phyloP scores from a whole-genome alignment of 768 basidiomycete species.

The Trametes cubensis region DNA sequence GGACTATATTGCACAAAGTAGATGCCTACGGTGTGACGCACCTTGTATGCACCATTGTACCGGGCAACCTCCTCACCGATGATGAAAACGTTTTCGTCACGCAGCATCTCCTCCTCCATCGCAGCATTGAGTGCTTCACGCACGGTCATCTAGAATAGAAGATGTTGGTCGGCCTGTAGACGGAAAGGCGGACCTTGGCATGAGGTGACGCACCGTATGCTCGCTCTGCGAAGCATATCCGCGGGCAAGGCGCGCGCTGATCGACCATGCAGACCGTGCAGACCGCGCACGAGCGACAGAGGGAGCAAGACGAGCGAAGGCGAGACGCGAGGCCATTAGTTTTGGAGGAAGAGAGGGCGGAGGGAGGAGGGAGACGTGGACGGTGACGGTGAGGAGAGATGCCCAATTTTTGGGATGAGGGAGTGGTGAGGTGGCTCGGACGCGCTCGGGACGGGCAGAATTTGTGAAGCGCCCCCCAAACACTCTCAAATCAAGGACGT shows the following conservation, averaged over 20 bases:
- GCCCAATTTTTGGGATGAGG: slow-evolving; percentile 25
- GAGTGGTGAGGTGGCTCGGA: slow-evolving; percentile 28
- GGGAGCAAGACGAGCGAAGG: slow-evolving; percentile 67
- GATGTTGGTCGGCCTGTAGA: slow-evolving; percentile 24
- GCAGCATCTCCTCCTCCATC: slow-evolving; percentile 99
- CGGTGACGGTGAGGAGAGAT: slow-evolving; percentile 23
- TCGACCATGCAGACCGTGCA: slow-evolving; percentile 47
- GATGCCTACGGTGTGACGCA: slow-evolving; percentile 33
- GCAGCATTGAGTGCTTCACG: slow-evolving; percentile 97
- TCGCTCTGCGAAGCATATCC: slow-evolving; percentile 65
- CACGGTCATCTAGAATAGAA: slow-evolving; percentile 80
- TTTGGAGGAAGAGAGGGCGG: slow-evolving; percentile 31
- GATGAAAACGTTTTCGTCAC: slow-evolving; percentile 93
- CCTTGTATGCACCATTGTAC: slow-evolving; percentile 98
- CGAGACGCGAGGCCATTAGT: slow-evolving; percentile 64
- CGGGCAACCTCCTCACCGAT: slow-evolving; percentile 97
- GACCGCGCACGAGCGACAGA: slow-evolving; percentile 45
- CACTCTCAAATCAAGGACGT: slow-evolving; percentile 9
- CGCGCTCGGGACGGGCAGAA: slow-evolving; percentile 26
- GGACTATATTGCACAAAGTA: not conserved
- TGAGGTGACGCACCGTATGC: slow-evolving; percentile 45
- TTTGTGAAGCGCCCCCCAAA: slow-evolving; percentile 24
- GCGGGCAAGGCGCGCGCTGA: slow-evolving; percentile 51
- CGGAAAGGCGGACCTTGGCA: slow-evolving; percentile 1
- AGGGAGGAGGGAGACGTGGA: slow-evolving; percentile 34